Conservation (phyloP, 345 rosid genomes). For the Psidium guajava region DNA sequence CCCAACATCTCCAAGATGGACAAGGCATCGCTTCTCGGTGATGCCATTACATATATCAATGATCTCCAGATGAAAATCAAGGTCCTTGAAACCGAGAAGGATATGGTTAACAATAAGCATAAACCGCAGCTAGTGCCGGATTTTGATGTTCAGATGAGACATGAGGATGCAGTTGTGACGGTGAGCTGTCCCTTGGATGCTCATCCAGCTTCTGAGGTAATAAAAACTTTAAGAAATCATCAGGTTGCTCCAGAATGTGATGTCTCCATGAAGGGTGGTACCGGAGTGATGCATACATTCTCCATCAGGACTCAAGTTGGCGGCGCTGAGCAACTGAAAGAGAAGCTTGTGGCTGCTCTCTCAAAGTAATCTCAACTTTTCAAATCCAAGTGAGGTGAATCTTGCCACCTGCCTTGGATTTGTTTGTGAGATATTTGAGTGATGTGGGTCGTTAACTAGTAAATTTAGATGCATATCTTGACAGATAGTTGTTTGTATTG, state of each 20-base stretch:
- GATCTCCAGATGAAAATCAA: slow-evolving; percentile 76
- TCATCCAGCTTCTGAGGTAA: slow-evolving; percentile 60
- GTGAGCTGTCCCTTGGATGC: slow-evolving; percentile 62
- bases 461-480: not conserved
- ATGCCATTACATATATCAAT: slow-evolving; percentile 72
- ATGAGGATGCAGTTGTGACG: slow-evolving; percentile 65
- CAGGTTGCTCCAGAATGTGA: slow-evolving; percentile 55
- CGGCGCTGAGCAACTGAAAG: slow-evolving; percentile 73
- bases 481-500: not conserved
- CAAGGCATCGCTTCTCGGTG: slow-evolving; percentile 86
- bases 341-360: slow-evolving; percentile 58
- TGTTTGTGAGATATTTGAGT: not conserved
- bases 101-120: slow-evolving; percentile 26
- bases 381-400: not conserved
- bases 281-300: slow-evolving; percentile 68
- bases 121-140: slow-evolving; percentile 39
- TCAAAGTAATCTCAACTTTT: slow-evolving; percentile 21
- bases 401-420: not conserved
- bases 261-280: slow-evolving; percentile 47
- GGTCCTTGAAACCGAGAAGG: slow-evolving; percentile 71
- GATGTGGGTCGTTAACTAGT: not conserved
- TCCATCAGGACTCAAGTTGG: slow-evolving; percentile 53
- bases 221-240: slow-evolving; percentile 57
- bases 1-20: slow-evolving; percentile 98
- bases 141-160: slow-evolving; percentile 61